phyloP scores from a whole-genome alignment of 176 grass and related monocot genomes.

The Cocos nucifera region DNA sequence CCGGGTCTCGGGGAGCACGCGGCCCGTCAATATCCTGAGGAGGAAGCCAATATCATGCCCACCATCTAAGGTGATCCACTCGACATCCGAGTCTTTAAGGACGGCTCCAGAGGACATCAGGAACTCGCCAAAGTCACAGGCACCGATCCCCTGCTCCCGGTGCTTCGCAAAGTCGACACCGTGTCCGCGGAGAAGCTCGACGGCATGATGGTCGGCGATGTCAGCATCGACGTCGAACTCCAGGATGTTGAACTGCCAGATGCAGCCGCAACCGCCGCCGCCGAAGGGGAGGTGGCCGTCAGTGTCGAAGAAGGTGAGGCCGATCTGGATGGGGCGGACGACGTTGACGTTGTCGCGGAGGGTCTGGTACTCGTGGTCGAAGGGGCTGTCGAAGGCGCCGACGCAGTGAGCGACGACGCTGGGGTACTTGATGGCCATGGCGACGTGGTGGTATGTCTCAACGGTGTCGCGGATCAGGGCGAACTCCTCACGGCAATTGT shows the following conservation, averaged over 20 bases:
- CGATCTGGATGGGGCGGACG: not conserved
- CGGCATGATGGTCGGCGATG: not conserved
- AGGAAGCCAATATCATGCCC: not conserved
- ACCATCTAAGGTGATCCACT: slow-evolving; percentile 3
- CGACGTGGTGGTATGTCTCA: not conserved
- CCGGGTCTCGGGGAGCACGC: not conserved
- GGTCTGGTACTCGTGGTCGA: not conserved
- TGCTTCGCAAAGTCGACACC: not conserved
- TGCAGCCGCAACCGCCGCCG: too few relatives aligned
- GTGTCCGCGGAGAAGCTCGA: not conserved
- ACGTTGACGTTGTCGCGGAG: not conserved
- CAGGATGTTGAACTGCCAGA: slow-evolving; percentile 11
- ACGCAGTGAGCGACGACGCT: not conserved
- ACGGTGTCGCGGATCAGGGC: slow-evolving; percentile 4
- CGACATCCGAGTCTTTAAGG: not conserved
- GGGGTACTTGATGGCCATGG: slow-evolving; percentile 2
- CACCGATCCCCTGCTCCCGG: slow-evolving; percentile 1
- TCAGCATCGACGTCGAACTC: slow-evolving; percentile 8
- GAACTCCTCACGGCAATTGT: not conserved
- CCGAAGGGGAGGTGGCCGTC: slow-evolving; percentile 1
- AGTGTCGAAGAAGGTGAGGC: slow-evolving; percentile 5
- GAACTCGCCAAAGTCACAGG: not conserved
- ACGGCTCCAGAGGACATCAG: slow-evolving; percentile 5
- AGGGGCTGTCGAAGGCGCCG: not conserved
- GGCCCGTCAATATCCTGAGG: slow-evolving; percentile 6